phyloP scores from a whole-genome alignment of 1,284 basidiomycete genomes.

The Ustilago lituana region DNA sequence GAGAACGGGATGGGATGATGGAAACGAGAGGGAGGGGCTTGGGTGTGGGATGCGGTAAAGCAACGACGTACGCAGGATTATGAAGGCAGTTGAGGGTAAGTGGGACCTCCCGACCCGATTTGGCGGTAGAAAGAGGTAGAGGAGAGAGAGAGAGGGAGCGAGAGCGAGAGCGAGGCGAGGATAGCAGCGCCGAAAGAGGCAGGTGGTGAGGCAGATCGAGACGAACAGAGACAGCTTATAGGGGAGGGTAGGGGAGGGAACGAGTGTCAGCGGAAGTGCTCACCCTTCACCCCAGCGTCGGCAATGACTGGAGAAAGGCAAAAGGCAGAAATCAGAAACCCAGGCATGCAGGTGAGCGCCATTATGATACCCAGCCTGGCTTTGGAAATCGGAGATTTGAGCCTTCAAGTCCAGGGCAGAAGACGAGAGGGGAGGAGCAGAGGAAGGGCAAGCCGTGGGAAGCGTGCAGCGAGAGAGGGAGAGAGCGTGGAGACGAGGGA shows the following conservation, averaged over 20 bases:
- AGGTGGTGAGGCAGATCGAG: background rate
- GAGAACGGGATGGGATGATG: slow-evolving; percentile 4
- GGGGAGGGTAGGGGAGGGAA: slow-evolving; percentile 1
- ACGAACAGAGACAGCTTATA: background rate
- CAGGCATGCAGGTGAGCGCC: background rate
- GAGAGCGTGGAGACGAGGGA: too few species aligned
- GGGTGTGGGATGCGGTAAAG: slow-evolving; percentile 12
- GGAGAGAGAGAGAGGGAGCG: background rate
- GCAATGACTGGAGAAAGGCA: background rate
- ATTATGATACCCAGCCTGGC: slow-evolving; percentile 1
- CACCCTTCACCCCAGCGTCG: background rate
- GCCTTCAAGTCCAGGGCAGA: too few species aligned
- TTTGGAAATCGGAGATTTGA: slow-evolving; percentile 18
- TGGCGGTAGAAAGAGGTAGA: slow-evolving; percentile 1
- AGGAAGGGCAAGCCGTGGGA: background rate
- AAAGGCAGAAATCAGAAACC: background rate
- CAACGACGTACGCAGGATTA: slow-evolving; percentile 17
- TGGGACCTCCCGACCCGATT: slow-evolving; percentile 13
- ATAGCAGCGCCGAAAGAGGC: slow-evolving; percentile 7
- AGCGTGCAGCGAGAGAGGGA: background rate
- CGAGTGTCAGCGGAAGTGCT: background rate
- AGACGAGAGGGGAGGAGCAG: background rate
- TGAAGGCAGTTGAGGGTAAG: slow-evolving; percentile 12
- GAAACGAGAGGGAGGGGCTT: slow-evolving; percentile 4
- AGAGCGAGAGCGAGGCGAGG: background rate